Conservation (phyloP, 2,329 filamentous ascomycete species). For the Hyphodiscus sp. region DNA sequence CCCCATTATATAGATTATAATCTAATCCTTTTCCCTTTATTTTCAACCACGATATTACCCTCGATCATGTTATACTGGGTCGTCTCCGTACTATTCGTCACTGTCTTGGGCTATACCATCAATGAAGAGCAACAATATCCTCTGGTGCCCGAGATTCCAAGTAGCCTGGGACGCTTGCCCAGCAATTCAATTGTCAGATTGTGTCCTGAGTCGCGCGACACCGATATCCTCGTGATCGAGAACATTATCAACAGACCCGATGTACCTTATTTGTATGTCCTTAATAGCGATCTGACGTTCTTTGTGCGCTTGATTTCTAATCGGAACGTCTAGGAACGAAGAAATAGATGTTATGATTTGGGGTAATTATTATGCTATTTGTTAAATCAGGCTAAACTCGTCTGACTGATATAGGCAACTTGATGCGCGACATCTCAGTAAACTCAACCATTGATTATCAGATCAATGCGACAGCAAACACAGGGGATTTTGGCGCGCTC, state of each 20-base stretch:
- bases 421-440: constrained; percentile 4
- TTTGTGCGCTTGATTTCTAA: neutral
- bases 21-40: constrained; percentile 1
- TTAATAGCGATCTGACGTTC: neutral
- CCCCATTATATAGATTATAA: too few species aligned
- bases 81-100: constrained; percentile 1
- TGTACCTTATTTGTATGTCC: constrained; percentile 5
- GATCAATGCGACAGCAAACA: constrained; percentile 2
- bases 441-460: constrained; percentile 3
- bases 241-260: constrained; percentile 4
- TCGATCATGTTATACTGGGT: constrained; percentile 1
- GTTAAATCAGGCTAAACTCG: constrained; percentile 1
- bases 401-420: constrained; percentile 6
- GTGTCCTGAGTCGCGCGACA: constrained; percentile 7
- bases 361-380: constrained; percentile 4
- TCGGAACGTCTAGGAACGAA: constrained; percentile 4
- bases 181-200: constrained; percentile 6
- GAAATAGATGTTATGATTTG: constrained; percentile 6
- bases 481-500: neutral
- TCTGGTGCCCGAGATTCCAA: constrained; percentile 1
- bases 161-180: neutral
- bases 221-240: constrained; percentile 3
- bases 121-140: constrained; percentile 2
- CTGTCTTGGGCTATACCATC: neutral
- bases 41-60: constrained; percentile 2